Percentiles rank a stretch among this genome's conserved stretches.
These are phyloP conservation scores for Mangifera indica DNA, from an alignment of 345 rosid genomes.

Conservation along the genomic window DNA sequence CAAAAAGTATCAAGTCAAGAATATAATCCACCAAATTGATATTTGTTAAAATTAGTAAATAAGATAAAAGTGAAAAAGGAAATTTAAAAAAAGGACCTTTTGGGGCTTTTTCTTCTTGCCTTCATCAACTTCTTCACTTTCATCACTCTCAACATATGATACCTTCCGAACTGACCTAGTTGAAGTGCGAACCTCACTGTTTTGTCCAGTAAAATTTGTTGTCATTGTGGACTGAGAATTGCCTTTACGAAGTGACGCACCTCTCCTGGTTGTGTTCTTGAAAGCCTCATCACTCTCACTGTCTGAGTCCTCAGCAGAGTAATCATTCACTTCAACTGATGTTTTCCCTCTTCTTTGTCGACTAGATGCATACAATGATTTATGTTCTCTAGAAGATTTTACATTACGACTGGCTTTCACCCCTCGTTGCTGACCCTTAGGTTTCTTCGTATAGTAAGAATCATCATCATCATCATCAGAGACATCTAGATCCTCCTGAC, in stretches of 20 bases:
- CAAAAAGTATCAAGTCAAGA: constrained; percentile 3
- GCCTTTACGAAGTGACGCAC: constrained; percentile 55
- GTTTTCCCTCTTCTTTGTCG: constrained; percentile 64
- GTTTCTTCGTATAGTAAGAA: constrained; percentile 57
- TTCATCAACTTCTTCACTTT: constrained; percentile 92
- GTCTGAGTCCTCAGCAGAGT: constrained; percentile 67
- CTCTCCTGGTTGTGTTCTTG: constrained; percentile 61
- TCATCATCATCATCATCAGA: constrained; percentile 65
- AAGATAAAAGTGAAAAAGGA: neutral
- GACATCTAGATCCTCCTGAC: constrained; percentile 61
- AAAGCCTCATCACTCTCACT: constrained; percentile 62
- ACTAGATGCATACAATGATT: constrained; percentile 39
- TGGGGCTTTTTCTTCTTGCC: constrained; percentile 68
- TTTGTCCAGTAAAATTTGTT: constrained; percentile 40
- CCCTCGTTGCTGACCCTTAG: constrained; percentile 54
- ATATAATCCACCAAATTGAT: constrained; percentile 4
- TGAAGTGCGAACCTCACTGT: constrained; percentile 84
- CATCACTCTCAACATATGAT: constrained; percentile 98
- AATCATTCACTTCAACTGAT: constrained; percentile 65
- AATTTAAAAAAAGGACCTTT: constrained; percentile 44
- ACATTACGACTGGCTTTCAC: constrained; percentile 50
- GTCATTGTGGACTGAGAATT: constrained; percentile 49
- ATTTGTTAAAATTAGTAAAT: neutral
- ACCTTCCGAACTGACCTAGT: constrained; percentile 90
- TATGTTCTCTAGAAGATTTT: constrained; percentile 52